These are phyloP conservation scores for Blastobotrys serpentis DNA, from an alignment of 1,139 yeast species.

Conservation along the genomic window DNA sequence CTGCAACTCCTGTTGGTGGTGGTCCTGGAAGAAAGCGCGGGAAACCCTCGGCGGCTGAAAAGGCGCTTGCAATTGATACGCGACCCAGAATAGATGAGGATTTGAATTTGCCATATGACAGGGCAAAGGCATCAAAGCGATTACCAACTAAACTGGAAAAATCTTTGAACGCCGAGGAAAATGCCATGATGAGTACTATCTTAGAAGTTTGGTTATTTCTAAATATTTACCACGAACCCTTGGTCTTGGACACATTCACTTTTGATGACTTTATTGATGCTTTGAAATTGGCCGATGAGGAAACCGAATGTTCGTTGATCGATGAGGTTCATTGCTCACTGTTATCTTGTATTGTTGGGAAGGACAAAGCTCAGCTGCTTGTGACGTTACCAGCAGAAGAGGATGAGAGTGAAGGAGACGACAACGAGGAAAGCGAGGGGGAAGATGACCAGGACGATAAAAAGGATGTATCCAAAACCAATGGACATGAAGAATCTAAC, in stretches of 20 bases:
- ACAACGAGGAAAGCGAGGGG: constrained; percentile 24
- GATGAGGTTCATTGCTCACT: constrained; percentile 72
- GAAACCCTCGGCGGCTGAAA: constrained; percentile 15
- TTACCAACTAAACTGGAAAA: constrained; percentile 17
- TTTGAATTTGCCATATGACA: constrained; percentile 23
- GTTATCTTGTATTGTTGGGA: constrained; percentile 33
- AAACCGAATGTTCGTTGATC: constrained; percentile 53
- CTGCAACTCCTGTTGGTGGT: background rate
- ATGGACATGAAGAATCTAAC: constrained; percentile 18
- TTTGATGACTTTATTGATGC: constrained; percentile 75
- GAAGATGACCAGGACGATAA: constrained; percentile 23
- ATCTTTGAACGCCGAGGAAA: constrained; percentile 14
- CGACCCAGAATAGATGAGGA: constrained; percentile 29
- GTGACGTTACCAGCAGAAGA: constrained; percentile 45
- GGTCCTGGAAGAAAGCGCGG: constrained; percentile 6
- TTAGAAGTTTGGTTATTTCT: constrained; percentile 74
- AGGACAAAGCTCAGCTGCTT: constrained; percentile 33
- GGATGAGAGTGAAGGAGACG: constrained; percentile 20
- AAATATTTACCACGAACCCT: constrained; percentile 64
- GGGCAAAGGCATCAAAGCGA: constrained; percentile 11
- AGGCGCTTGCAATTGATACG: constrained; percentile 12
- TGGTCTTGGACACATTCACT: constrained; percentile 67
- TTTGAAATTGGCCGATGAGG: constrained; percentile 49
- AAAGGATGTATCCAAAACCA: constrained; percentile 24
- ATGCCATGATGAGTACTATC: constrained; percentile 29